Evolutionary conservation across 306 rosid species (phyloP).

Genomic region (cucumber (Cucumis sativus)): DNA sequence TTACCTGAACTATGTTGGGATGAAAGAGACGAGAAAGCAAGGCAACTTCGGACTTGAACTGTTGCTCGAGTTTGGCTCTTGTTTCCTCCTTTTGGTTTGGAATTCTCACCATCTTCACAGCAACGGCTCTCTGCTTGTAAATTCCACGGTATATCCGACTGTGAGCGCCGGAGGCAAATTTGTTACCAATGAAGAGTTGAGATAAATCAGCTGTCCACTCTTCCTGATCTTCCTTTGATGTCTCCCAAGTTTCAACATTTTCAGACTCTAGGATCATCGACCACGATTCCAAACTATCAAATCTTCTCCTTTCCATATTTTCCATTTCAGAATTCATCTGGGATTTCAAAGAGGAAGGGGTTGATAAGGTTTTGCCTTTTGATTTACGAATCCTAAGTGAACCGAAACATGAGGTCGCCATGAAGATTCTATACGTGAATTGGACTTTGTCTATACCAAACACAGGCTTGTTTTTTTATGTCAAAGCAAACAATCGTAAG

Average conservation of each 20-base stretch:
- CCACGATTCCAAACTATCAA: constrained; percentile 97
- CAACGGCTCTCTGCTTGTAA: constrained; percentile 95
- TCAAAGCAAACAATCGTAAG: constrained; percentile 34
- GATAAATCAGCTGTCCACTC: constrained; percentile 97
- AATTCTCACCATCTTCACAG: constrained; percentile 94
- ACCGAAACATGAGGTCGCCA: constrained; percentile 67
- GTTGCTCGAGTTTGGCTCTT: constrained; percentile 60
- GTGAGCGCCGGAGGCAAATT: constrained; percentile 91
- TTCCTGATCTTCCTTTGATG: constrained; percentile 71
- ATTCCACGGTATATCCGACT: constrained; percentile 92
- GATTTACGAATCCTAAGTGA: constrained; percentile 44
- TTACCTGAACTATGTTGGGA: constrained; percentile 92
- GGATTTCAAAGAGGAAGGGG: constrained; percentile 36
- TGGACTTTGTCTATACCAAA: not conserved
- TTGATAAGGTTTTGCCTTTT: constrained; percentile 51
- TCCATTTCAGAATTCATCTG: constrained; percentile 42
- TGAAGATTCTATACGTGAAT: constrained; percentile 20
- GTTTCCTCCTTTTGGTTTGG: constrained; percentile 70
- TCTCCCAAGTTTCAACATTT: constrained; percentile 94
- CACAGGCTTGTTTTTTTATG: not conserved
- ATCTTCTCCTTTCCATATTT: constrained; percentile 75
- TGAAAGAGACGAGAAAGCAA: constrained; percentile 86
- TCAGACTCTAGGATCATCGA: constrained; percentile 93
- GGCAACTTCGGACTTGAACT: constrained; percentile 90
- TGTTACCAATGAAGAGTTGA: constrained; percentile 88